Evolutionary conservation across 352 stramenopile species (phyloP).

Genomic region (Phytophthora fragariaefolia): DNA sequence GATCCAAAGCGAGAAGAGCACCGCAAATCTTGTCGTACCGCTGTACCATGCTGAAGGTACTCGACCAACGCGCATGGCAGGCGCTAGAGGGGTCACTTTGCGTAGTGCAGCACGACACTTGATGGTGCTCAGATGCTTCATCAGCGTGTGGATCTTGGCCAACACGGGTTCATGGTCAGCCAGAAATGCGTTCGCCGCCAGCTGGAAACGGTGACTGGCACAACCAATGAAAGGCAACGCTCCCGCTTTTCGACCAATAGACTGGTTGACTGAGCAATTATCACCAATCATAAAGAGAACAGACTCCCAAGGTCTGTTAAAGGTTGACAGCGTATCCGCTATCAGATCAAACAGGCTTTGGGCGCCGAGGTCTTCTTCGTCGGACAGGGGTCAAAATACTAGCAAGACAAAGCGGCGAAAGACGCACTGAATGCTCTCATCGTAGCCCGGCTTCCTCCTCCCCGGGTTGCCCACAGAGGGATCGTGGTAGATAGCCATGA

Average conservation of each 20-base stretch:
- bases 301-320: not conserved
- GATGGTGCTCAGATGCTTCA: not conserved
- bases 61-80: slow-evolving; percentile 1
- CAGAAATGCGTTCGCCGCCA: slow-evolving; percentile 2
- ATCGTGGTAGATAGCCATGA: not conserved
- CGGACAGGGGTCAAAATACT: not conserved
- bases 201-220: slow-evolving; percentile 7
- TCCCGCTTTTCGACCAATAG: not conserved
- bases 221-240: slow-evolving; percentile 8
- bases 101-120: not conserved
- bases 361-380: not conserved
- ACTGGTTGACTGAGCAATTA: slow-evolving; percentile 8
- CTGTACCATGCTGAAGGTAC: not conserved
- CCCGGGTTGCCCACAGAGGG: not conserved
- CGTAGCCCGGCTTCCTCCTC: not conserved
- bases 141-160: not conserved
- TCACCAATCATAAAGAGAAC: slow-evolving; percentile 6
- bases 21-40: not conserved
- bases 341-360: not conserved
- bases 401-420: not conserved
- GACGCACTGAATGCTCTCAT: slow-evolving; percentile 2
- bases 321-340: not conserved
- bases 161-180: not conserved
- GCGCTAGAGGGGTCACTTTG: not conserved
- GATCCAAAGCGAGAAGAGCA: not conserved